Conservation (phyloP, 352 stramenopile species). For the Globisporangium nunn region DNA sequence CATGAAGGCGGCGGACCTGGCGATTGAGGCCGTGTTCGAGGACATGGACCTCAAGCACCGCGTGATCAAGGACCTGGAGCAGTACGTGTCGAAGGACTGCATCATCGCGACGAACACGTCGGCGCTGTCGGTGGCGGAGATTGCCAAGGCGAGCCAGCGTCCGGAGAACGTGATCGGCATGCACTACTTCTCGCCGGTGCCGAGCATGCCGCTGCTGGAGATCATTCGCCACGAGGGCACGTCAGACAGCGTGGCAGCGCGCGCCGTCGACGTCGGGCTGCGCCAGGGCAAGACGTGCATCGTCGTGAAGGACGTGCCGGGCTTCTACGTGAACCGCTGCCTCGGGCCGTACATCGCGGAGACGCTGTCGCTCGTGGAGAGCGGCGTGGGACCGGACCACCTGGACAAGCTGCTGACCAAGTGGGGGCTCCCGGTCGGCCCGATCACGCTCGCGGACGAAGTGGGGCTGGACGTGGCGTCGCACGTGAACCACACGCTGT, state of each 20-base stretch:
- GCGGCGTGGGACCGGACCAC: slow-evolving; percentile 90
- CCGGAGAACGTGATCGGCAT: slow-evolving; percentile 95
- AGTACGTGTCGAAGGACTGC: slow-evolving; percentile 89
- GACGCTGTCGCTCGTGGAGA: slow-evolving; percentile 87
- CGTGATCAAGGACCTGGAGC: slow-evolving; percentile 92
- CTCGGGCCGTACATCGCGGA: slow-evolving; percentile 93
- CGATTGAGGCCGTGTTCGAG: slow-evolving; percentile 98
- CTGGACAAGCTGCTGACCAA: slow-evolving; percentile 94
- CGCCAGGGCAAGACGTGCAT: slow-evolving; percentile 98
- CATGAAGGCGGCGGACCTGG: slow-evolving; percentile 91
- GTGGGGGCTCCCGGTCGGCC: slow-evolving; percentile 96
- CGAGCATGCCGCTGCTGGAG: slow-evolving; percentile 97
- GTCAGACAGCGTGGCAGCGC: slow-evolving; percentile 82
- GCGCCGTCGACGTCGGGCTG: slow-evolving; percentile 92
- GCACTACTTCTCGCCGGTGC: slow-evolving; percentile 99
- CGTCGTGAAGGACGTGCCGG: slow-evolving; percentile 97
- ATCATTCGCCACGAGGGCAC: slow-evolving; percentile 96
- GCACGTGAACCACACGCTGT: slow-evolving; percentile 92
- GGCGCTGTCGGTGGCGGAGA: slow-evolving; percentile 94
- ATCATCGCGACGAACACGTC: slow-evolving; percentile 98
- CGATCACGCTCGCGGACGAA: slow-evolving; percentile 95
- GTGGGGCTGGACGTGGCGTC: slow-evolving; percentile 96
- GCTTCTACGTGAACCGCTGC: slow-evolving; percentile 99
- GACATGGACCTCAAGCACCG: slow-evolving; percentile 96
- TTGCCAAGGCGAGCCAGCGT: slow-evolving; percentile 81